These are phyloP conservation scores for Pulveroboletus sp. DNA, from an alignment of 768 basidiomycete genomes.

Conservation along the genomic window DNA sequence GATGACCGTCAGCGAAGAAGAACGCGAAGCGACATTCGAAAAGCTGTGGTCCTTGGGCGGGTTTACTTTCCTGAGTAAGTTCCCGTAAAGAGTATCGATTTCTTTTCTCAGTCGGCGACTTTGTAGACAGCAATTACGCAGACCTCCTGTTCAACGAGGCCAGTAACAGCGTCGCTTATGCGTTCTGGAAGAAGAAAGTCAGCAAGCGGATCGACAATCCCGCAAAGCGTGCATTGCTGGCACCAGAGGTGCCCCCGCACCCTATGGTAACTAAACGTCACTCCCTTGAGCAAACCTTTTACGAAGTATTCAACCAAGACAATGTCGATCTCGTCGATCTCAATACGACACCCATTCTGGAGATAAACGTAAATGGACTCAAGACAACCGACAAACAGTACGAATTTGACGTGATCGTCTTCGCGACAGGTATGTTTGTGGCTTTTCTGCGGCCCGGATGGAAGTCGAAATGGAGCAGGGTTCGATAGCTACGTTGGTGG, in stretches of 20 bases:
- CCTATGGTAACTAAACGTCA: constrained; percentile 9
- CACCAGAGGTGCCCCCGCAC: constrained; percentile 1
- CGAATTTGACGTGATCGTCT: constrained; percentile 10
- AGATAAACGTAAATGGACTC: constrained; percentile 8
- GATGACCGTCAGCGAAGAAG: constrained; percentile 8
- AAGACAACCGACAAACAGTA: constrained; percentile 7
- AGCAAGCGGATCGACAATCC: constrained; percentile 1
- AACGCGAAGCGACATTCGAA: constrained; percentile 6
- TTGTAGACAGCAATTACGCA: constrained; percentile 6
- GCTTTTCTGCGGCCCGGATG: no score
- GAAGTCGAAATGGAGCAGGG: not conserved
- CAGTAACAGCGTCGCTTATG: constrained; percentile 1
- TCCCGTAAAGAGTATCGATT: not conserved
- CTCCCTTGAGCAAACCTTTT: constrained; percentile 6
- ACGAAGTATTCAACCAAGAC: constrained; percentile 8
- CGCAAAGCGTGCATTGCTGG: not conserved
- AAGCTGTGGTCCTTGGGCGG: constrained; percentile 7
- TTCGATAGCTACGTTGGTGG: constrained; percentile 5
- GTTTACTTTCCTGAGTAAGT: constrained; percentile 13
- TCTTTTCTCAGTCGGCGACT: no score
- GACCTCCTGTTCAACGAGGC: constrained; percentile 1
- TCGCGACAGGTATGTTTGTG: constrained; percentile 3
- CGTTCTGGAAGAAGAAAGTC: constrained; percentile 13
- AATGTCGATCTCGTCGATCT: constrained; percentile 14
- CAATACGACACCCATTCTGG: constrained; percentile 5